A percentile compares a stretch with the other conserved stretches of the same genome.
Conservation (phyloP, 2,329 filamentous ascomycete species). For the Nemania sp. region DNA sequence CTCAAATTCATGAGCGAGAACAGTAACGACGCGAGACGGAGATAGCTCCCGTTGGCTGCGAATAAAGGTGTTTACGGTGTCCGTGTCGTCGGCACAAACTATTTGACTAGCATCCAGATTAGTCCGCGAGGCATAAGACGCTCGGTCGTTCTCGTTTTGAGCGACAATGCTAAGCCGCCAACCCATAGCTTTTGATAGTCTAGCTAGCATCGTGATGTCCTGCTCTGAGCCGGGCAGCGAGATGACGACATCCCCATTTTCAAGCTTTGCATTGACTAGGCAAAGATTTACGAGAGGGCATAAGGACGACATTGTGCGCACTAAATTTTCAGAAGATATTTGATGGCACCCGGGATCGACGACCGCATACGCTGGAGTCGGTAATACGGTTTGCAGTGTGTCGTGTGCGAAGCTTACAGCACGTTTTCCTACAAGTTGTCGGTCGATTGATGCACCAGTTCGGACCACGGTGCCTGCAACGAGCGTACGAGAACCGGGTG, state of each 20-base stretch:
- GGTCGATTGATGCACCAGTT: conserved; percentile 8
- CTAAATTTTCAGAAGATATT: conserved; percentile 6
- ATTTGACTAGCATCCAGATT: conserved; percentile 14
- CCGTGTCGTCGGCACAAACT: conserved; percentile 4
- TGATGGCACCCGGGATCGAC: neutral
- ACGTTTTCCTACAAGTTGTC: conserved; percentile 13
- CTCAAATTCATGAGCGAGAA: conserved; percentile 28
- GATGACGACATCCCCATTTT: conserved; percentile 28
- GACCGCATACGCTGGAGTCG: conserved; percentile 29
- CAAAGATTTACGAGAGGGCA: conserved; percentile 30
- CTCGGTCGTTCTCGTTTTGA: neutral
- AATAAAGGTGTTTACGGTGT: conserved; percentile 17
- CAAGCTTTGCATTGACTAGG: conserved; percentile 19
- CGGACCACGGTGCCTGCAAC: conserved; percentile 11
- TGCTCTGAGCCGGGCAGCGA: conserved; percentile 27
- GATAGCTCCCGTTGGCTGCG: conserved; percentile 10
- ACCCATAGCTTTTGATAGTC: conserved; percentile 18
- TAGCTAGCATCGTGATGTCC: conserved; percentile 15
- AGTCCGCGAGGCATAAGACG: conserved; percentile 7
- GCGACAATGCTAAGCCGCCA: conserved; percentile 25
- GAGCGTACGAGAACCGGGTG: conserved; percentile 19
- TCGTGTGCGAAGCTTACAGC: conserved; percentile 26
- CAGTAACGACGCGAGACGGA: conserved; percentile 16
- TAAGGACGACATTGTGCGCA: conserved; percentile 18
- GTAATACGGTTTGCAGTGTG: conserved; percentile 21